Conservation (phyloP, 2,329 filamentous ascomycete genomes). For the Monilinia vaccinii-corymbosi region DNA sequence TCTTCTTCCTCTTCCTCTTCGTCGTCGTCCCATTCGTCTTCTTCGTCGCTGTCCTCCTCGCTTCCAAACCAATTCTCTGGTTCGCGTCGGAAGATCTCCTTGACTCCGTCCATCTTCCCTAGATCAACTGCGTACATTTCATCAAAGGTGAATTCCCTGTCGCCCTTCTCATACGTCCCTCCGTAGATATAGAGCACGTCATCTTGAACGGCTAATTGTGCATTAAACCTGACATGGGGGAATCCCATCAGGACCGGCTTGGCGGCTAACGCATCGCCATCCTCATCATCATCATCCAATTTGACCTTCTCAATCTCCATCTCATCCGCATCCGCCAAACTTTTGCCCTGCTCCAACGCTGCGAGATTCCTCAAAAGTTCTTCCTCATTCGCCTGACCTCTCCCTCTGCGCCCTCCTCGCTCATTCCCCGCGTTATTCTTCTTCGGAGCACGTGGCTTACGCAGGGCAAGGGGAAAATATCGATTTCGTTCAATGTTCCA, state of each 20-base stretch:
- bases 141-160: slow-evolving; percentile 91
- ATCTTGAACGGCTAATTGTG: slow-evolving; percentile 81
- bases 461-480: slow-evolving; percentile 75
- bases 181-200: slow-evolving; percentile 92
- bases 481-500: slow-evolving; percentile 95
- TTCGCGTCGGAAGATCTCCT: slow-evolving; percentile 79
- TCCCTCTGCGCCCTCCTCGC: slow-evolving; percentile 53
- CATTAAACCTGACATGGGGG: slow-evolving; percentile 85
- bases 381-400: slow-evolving; percentile 84
- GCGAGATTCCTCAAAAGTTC: slow-evolving; percentile 82
- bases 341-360: slow-evolving; percentile 67
- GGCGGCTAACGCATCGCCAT: slow-evolving; percentile 42
- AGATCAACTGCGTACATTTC: slow-evolving; percentile 89
- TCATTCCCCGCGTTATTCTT: slow-evolving; percentile 51
- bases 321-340: slow-evolving; percentile 43
- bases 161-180: slow-evolving; percentile 90
- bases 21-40: slow-evolving; percentile 45
- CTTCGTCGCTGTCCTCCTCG: slow-evolving; percentile 52
- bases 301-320: slow-evolving; percentile 42
- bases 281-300: slow-evolving; percentile 36
- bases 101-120: slow-evolving; percentile 90
- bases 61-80: slow-evolving; percentile 76
- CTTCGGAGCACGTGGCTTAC: slow-evolving; percentile 61
- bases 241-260: slow-evolving; percentile 68
- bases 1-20: slow-evolving; percentile 41